Percentiles rank a stretch among this genome's conserved stretches.
Conservation (phyloP, 495 filamentous ascomycete species). For the Podospora sp. region DNA sequence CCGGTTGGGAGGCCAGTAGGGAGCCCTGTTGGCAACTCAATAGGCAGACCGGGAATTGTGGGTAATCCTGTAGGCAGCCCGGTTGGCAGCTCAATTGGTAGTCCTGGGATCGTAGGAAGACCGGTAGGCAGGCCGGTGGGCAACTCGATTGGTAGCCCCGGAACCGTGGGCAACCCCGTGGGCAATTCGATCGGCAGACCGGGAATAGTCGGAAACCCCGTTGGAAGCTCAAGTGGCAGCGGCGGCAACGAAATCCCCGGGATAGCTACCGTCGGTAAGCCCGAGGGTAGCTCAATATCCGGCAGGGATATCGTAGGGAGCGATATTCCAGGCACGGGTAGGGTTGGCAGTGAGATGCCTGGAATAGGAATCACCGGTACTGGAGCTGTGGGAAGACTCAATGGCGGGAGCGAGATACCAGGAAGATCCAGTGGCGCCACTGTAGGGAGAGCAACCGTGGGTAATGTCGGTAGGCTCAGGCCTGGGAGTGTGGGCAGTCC, state of each 20-base stretch:
- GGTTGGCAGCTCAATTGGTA: background rate
- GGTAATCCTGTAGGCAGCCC: background rate
- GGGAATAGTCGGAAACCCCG: background rate
- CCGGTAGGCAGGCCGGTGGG: background rate
- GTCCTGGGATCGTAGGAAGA: background rate
- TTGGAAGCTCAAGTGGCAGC: background rate
- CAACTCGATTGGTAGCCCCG: constrained; percentile 3
- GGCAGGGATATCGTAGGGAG: background rate
- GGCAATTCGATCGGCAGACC: background rate
- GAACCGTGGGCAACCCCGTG: background rate
- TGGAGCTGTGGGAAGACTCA: background rate
- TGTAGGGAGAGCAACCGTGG: background rate
- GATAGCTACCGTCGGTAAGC: no score
- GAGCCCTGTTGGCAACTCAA: background rate
- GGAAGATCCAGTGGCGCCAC: background rate
- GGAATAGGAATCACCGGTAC: background rate
- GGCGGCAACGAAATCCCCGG: no score
- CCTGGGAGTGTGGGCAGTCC: background rate
- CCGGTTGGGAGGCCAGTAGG: background rate
- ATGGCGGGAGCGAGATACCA: background rate
- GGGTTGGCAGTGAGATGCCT: no score
- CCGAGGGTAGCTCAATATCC: no score
- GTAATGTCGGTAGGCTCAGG: background rate
- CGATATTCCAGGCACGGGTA: background rate
- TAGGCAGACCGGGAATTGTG: background rate